phyloP scores from a whole-genome alignment of 768 basidiomycete species.

The Tephrocybe sp. region DNA sequence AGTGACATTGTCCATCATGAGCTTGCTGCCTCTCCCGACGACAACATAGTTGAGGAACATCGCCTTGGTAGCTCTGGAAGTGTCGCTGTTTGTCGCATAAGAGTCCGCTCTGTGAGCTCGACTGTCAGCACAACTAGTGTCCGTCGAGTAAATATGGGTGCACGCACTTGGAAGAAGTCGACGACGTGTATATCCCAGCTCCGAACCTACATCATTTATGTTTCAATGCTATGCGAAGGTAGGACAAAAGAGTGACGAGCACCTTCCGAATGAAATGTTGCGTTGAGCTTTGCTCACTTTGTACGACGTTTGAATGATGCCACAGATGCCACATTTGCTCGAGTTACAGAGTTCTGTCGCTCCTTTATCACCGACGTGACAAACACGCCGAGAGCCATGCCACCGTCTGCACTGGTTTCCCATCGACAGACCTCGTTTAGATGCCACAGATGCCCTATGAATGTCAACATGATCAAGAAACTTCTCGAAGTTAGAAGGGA shows the following conservation, averaged over 20 bases:
- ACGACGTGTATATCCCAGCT: slow-evolving; percentile 70
- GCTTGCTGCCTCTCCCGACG: slow-evolving; percentile 68
- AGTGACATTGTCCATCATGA: slow-evolving; percentile 55
- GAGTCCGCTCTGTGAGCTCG: slow-evolving; percentile 54
- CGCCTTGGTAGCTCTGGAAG: slow-evolving; percentile 50
- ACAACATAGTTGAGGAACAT: slow-evolving; percentile 72
- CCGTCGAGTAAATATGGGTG: not conserved
- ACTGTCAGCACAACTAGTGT: not conserved
- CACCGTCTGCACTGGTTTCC: slow-evolving; percentile 78
- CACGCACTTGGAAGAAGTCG: slow-evolving; percentile 69
- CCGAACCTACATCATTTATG: slow-evolving; percentile 50
- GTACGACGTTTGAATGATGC: slow-evolving; percentile 62
- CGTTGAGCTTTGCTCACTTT: slow-evolving; percentile 63
- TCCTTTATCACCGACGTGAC: slow-evolving; percentile 63
- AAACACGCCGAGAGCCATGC: slow-evolving; percentile 69
- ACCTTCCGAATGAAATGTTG: slow-evolving; percentile 75
- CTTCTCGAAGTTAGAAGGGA: not conserved
- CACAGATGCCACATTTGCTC: slow-evolving; percentile 58
- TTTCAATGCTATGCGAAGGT: too few species aligned
- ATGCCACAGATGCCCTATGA: slow-evolving; percentile 44
- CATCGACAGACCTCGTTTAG: slow-evolving; percentile 36
- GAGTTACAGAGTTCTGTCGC: slow-evolving; percentile 54
- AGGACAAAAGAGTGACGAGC: slow-evolving; percentile 10
- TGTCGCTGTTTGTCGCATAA: slow-evolving; percentile 59
- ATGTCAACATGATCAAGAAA: not conserved